These are phyloP conservation scores for Yamadazyma friedrichii DNA, from an alignment of 1,139 yeast genomes.

Conservation along the genomic window DNA sequence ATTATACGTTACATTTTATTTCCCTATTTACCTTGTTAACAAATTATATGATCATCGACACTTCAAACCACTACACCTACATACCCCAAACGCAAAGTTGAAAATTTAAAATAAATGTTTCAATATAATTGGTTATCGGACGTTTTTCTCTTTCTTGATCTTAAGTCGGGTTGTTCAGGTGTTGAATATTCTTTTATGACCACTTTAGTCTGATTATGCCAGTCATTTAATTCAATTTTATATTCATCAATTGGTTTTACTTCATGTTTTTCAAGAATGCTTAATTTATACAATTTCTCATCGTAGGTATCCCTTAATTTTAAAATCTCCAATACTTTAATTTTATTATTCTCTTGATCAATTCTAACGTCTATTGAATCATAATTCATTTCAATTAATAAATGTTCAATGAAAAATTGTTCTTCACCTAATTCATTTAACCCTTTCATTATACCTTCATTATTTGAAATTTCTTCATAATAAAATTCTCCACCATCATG, in stretches of 20 bases:
- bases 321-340: conserved; percentile 20
- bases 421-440: conserved; percentile 7
- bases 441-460: conserved; percentile 1
- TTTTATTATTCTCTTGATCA: conserved; percentile 23
- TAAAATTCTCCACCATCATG: conserved; percentile 18
- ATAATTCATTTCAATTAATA: conserved; percentile 14
- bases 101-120: too few species aligned
- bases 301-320: conserved; percentile 33
- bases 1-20: too few species aligned
- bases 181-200: conserved; percentile 6
- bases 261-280: conserved; percentile 20
- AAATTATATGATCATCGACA: conserved; percentile 2
- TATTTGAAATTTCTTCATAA: conserved; percentile 15
- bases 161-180: conserved; percentile 5
- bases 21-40: neutral
- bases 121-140: conserved; percentile 3
- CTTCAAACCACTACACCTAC: neutral
- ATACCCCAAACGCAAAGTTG: too few species aligned
- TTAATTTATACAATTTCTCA: conserved; percentile 18
- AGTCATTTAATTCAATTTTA: conserved; percentile 5
- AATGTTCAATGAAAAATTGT: conserved; percentile 21
- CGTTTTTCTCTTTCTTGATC: conserved; percentile 10
- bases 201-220: conserved; percentile 8
- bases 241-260: conserved; percentile 10
- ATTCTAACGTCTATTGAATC: conserved; percentile 26